Percentiles rank a stretch among this genome's conserved stretches.
Evolutionary conservation across 2,329 filamentous ascomycete genomes (phyloP).

Genomic region (Alternaria dauci): DNA sequence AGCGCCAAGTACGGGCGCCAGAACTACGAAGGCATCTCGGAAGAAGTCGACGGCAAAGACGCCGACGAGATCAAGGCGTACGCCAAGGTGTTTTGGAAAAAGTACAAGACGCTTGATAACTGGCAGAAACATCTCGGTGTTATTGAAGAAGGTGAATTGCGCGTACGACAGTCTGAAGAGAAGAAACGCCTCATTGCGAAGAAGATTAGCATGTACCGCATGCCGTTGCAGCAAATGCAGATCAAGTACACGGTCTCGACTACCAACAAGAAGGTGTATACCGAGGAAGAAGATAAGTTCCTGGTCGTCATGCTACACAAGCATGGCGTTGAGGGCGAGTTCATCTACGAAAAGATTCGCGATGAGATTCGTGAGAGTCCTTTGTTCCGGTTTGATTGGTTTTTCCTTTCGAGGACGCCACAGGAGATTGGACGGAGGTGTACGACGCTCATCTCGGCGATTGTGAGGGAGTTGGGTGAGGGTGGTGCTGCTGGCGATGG

Average conservation of each 20-base stretch:
- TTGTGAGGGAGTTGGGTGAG: slow-evolving; percentile 91
- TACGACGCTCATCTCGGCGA: slow-evolving; percentile 91
- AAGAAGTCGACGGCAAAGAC: slow-evolving; percentile 91
- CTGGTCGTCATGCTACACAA: slow-evolving; percentile 91
- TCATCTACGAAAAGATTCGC: slow-evolving; percentile 91
- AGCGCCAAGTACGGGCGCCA: slow-evolving; percentile 90
- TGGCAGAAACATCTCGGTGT: slow-evolving; percentile 87
- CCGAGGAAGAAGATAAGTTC: slow-evolving; percentile 97
- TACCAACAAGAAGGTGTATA: slow-evolving; percentile 99
- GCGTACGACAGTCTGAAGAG: slow-evolving; percentile 85
- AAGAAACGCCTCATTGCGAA: slow-evolving; percentile 92
- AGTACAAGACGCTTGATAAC: slow-evolving; percentile 88
- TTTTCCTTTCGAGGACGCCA: slow-evolving; percentile 93
- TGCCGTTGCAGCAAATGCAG: slow-evolving; percentile 95
- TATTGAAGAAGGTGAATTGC: slow-evolving; percentile 93
- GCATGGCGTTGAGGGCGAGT: slow-evolving; percentile 89
- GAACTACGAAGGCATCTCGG: slow-evolving; percentile 84
- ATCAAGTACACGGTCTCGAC: slow-evolving; percentile 99
- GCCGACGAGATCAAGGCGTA: slow-evolving; percentile 87
- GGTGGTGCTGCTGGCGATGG: slow-evolving; percentile 47
- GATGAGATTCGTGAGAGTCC: slow-evolving; percentile 95
- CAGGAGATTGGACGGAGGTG: slow-evolving; percentile 92
- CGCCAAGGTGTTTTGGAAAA: slow-evolving; percentile 95
- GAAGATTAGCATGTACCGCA: slow-evolving; percentile 97
- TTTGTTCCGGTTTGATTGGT: slow-evolving; percentile 98